Base-by-base conservation (phyloP, 83 land plant genomes). In the Diphasiastrum complanatum region DNA sequence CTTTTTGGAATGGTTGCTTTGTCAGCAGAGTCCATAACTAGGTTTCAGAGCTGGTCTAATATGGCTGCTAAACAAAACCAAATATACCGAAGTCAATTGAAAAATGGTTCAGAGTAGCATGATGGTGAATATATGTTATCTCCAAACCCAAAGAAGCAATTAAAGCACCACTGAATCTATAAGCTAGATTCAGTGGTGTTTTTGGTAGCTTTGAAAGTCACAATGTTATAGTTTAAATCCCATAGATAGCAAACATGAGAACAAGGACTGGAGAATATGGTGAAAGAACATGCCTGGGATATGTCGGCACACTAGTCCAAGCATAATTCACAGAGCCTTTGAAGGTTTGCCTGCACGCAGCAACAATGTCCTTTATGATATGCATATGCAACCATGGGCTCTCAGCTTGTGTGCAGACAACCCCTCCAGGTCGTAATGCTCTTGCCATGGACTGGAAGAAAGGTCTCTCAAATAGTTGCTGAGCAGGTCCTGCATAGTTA, bases 361-460 rank as follows among this genome's bases (percentile, higher is more conserved):
- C 38, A 33, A 93, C 83, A 47, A 93, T 89, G 24, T 82, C 92
- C 59, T 93, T 81, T 36, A 93, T 93, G 27, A 89, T 86, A 62
- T 82, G 91, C 85, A 93, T 83, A 53, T 93, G 99, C 73, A 93
- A 73, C 99, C 99, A 93, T 24, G 89, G 76, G 52, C 99, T 93
- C 65, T 93, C 99, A 24, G 99, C 99, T 64, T 93, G 99, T 26
- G 96, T 93, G 61, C 91, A 85, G n/a, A 86, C 84, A 24, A 93
- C 99, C 20, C 99, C 99, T 48, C 99, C 99, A 18, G 96, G 96
- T 22, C 96, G 83, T 55, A 93, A 78, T 33, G 96, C 99, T 64
- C 65, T 85, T 11, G 87, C 86, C 35, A 93, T 75, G 5, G 86
- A 74, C 59, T 78, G 76, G 79, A 83, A 93, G 61, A 93, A 93